Evolutionary conservation across 768 basidiomycete species (phyloP), one percentile per base, ranked within the genome.

Genomic region (Dacryopinax spathularia): DNA sequence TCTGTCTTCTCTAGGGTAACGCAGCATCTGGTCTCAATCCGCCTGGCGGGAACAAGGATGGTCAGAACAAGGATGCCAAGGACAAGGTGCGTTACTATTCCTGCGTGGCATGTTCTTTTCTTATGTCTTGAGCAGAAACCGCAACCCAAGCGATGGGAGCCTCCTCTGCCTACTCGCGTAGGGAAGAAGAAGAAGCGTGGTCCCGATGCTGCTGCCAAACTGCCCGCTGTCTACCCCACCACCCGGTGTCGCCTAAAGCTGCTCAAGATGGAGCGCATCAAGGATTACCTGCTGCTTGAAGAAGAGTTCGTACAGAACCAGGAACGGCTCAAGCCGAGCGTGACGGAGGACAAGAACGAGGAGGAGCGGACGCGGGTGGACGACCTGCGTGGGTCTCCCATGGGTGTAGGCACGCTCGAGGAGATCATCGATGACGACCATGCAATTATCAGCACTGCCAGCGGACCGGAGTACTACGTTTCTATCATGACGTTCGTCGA

Each of bases 401-500:
- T 99, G 92, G 88, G 88, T n/a, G 92, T 99, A 65, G 96, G 96
- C 22, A 92, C 92, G 0, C 80, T 99, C 75, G 96, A 98, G 77
- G 96, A 99, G 76, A 91, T 94, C 67, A 91, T 95, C 69, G 91
- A 94, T 79, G 92, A 95, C 76, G 91, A 94, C 82, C 91, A 99
- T 75, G 96, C 96, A n/a, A 97, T 99, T 74, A 87, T 99, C 72
- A 91, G 89, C 73, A 90, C 91, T 9, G 84, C 91, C 25, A 90
- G 89, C 37, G 94, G 95, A 1, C 93, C 95, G 27, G 96, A 98
- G 72, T 92, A 86, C 73, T 97, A 98, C 74, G 93, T 98, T 66
- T 87, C 91, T 25, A 96, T 98, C 73, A 91, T 96, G 89, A 90
- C 87, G 65, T 93, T 92, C 72, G 94, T 98, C 70, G 94, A 97